These are phyloP conservation scores for Penicillium sp. DNA, from an alignment of 2,329 filamentous ascomycete species.

Conservation along the genomic window DNA sequence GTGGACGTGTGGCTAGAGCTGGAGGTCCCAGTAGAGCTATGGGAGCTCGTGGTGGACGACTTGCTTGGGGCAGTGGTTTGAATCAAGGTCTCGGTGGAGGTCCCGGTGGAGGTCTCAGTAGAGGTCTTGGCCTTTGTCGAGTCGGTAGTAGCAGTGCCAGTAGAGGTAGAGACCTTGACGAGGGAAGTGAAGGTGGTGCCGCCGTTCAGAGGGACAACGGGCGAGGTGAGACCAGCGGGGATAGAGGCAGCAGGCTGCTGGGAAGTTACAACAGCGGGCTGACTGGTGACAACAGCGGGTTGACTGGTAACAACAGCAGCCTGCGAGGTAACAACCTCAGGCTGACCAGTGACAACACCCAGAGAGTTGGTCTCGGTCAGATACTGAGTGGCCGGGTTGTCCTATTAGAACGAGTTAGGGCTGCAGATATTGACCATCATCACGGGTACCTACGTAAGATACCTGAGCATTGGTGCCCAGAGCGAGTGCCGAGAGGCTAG, in stretches of 20 bases:
- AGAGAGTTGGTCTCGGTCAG: slow-evolving; percentile 46
- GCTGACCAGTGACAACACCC: slow-evolving; percentile 49
- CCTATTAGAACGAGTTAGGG: slow-evolving; percentile 26
- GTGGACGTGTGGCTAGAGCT: slow-evolving; percentile 13
- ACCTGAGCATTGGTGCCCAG: slow-evolving; percentile 30
- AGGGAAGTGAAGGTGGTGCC: slow-evolving; percentile 15
- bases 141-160: slow-evolving; percentile 21
- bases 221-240: slow-evolving; percentile 38
- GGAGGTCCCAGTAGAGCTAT: not conserved
- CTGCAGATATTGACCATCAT: not conserved
- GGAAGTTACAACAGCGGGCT: slow-evolving; percentile 25
- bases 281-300: slow-evolving; percentile 29
- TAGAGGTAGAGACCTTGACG: slow-evolving; percentile 13
- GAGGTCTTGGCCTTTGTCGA: slow-evolving; percentile 9
- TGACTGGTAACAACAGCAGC: slow-evolving; percentile 31
- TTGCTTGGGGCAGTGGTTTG: not conserved
- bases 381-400: slow-evolving; percentile 43
- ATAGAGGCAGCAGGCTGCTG: slow-evolving; percentile 40
- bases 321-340: slow-evolving; percentile 33
- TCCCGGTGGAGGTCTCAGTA: slow-evolving; percentile 5
- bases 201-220: slow-evolving; percentile 22
- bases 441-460: not conserved
- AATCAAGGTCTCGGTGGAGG: slow-evolving; percentile 5
- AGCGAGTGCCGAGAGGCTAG: slow-evolving; percentile 43
- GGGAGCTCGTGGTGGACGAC: slow-evolving; percentile 17